Evolutionary conservation across 129 eudicot species (phyloP).

Genomic region (Rutidosis leptorrhynchoides): DNA sequence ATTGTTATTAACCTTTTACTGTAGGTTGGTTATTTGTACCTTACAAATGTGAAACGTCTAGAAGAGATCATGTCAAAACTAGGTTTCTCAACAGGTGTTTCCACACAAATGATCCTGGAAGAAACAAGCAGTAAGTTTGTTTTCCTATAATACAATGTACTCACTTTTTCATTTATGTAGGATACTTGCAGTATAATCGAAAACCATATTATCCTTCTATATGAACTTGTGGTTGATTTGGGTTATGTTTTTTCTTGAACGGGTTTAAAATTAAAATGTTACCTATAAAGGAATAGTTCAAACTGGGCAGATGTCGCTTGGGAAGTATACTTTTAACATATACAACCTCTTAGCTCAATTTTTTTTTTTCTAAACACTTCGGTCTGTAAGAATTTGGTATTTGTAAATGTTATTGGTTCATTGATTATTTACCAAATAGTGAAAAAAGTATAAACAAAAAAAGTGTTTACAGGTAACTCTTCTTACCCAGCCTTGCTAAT

Average conservation of each 20-base stretch:
- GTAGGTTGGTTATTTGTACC: conserved; percentile 87
- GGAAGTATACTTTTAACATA: neutral
- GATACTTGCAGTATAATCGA: conserved; percentile 1
- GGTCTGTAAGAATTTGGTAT: neutral
- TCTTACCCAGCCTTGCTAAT: neutral
- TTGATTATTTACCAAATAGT: neutral
- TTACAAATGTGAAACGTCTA: conserved; percentile 67
- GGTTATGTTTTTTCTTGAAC: neutral
- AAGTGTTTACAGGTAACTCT: neutral
- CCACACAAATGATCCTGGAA: conserved; percentile 39
- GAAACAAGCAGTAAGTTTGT: conserved; percentile 34
- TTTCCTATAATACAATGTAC: conserved; percentile 1
- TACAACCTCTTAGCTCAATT: neutral
- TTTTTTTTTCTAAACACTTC: neutral
- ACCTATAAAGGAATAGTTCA: neutral
- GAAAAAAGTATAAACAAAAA: neutral
- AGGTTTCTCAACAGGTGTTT: conserved; percentile 65
- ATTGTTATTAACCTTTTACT: conserved; percentile 17
- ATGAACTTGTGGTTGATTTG: neutral
- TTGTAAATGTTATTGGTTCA: neutral
- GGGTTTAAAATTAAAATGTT: neutral
- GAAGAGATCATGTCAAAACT: conserved; percentile 81
- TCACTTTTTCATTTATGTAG: conserved; percentile 1
- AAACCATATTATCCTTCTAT: conserved; percentile 3
- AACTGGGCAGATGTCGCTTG: neutral